Percentiles rank a stretch among this genome's conserved stretches.
phyloP scores from a whole-genome alignment of 768 basidiomycete species.

The Guyanaporus albipodus region DNA sequence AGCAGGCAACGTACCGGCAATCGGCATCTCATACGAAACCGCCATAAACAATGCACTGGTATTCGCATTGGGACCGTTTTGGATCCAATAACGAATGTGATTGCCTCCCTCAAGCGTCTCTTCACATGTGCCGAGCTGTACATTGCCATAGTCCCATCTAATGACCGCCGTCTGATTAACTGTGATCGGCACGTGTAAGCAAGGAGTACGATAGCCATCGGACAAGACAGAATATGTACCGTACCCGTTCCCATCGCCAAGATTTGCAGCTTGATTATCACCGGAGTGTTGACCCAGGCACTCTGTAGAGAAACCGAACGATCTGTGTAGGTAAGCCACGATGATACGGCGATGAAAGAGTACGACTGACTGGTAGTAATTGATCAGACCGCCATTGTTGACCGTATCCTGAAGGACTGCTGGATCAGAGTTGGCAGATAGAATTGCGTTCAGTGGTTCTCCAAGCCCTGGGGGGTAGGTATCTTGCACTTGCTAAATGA shows the following conservation, averaged over 20 bases:
- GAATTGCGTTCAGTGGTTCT: conserved; percentile 82
- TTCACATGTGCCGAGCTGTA: conserved; percentile 75
- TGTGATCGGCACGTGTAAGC: conserved; percentile 25
- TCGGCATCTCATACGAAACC: conserved; percentile 66
- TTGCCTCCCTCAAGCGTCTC: conserved; percentile 85
- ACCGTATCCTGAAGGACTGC: conserved; percentile 59
- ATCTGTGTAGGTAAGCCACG: conserved; percentile 32
- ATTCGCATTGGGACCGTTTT: conserved; percentile 60
- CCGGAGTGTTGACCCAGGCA: conserved; percentile 83
- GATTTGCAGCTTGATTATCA: conserved; percentile 61
- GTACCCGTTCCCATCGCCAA: conserved; percentile 79
- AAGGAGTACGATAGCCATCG: neutral
- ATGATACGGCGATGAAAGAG: neutral
- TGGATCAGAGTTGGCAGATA: conserved; percentile 71
- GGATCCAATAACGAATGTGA: conserved; percentile 87
- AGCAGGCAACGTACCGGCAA: conserved; percentile 42
- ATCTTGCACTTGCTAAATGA: conserved; percentile 43
- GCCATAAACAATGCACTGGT: conserved; percentile 78
- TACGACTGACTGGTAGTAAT: conserved; percentile 70
- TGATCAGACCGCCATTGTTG: conserved; percentile 68
- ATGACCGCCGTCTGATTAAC: conserved; percentile 83
- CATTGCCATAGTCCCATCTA: conserved; percentile 80
- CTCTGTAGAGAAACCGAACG: conserved; percentile 68
- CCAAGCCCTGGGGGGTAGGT: conserved; percentile 73
- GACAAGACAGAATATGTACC: conserved; percentile 41